These are phyloP conservation scores for Aspergillus uvarum DNA, from an alignment of 2,329 filamentous ascomycete species.

Conservation along the genomic window DNA sequence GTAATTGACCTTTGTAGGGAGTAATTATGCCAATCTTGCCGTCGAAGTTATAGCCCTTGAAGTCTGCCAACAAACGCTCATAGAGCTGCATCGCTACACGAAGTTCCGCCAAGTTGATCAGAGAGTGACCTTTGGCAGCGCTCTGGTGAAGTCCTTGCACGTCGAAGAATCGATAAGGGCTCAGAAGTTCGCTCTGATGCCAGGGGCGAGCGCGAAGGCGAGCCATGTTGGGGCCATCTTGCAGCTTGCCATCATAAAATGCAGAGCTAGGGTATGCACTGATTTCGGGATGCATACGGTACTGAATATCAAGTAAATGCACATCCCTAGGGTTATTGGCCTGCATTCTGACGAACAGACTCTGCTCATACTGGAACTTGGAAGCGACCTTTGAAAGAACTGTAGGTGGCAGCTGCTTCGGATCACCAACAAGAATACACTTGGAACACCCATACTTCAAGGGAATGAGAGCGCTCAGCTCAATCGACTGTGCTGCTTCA, in stretches of 20 bases:
- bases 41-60: conserved; percentile 65
- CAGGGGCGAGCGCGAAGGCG: conserved; percentile 74
- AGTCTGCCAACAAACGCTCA: conserved; percentile 73
- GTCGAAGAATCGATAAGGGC: conserved; percentile 96
- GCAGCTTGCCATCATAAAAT: conserved; percentile 86
- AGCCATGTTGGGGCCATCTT: conserved; percentile 83
- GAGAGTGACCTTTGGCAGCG: conserved; percentile 79
- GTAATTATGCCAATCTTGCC: conserved; percentile 96
- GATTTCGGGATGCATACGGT: conserved; percentile 98
- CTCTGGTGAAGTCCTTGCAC: conserved; percentile 83
- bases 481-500: conserved; percentile 96
- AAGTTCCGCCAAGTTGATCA: conserved; percentile 85
- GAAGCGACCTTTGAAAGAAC: conserved; percentile 93
- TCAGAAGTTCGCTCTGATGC: conserved; percentile 78
- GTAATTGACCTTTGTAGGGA: conserved; percentile 91
- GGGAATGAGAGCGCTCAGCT: conserved; percentile 92
- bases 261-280: conserved; percentile 84
- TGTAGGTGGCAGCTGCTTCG: conserved; percentile 93
- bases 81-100: conserved; percentile 85
- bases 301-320: conserved; percentile 94
- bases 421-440: conserved; percentile 95
- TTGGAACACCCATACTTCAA: conserved; percentile 97
- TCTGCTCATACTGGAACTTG: conserved; percentile 93
- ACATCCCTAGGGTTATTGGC: conserved; percentile 83
- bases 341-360: conserved; percentile 97